Evolutionary conservation across 345 rosid genomes (phyloP), one percentile per base, ranked within the genome.

Genomic region (Kandelia obovata): DNA sequence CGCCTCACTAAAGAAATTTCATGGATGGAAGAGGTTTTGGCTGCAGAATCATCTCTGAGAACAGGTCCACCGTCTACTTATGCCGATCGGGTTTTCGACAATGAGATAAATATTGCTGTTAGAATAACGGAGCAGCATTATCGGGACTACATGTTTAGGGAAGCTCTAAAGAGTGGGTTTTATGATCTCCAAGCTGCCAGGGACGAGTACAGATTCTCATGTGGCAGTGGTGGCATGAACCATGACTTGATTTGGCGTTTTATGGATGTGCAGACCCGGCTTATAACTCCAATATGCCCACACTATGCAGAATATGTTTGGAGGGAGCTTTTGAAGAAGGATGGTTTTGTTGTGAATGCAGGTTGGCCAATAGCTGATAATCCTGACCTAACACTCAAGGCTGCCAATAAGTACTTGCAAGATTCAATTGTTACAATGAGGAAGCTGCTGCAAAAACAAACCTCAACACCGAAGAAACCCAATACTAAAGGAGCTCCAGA

Each of bases 141-240:
- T 71, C 67, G 71, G 63, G 78, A 83, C 65, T 94, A 65, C 84
- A 81, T 94, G 97, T 91, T 94, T 74, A 81, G 97, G 61, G 98
- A 93, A 78, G 98, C 97, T 56, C 83, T 94, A 27, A 94, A 94
- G 78, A 82, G 78, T 66, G 98, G 98, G 23, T 88, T 89, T 73
- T 92, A 91, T 73, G 96, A 94, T 80, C 90, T 94, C 56, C 97
- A 94, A 81, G 87, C 96, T 66, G 97, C 96, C 60, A 82, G 96
- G 77, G 97, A 94, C 71, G 96, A 88, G 81, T 94, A 95, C 76
- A 87, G 93, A 64, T 83, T 88, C 72, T 87, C 97, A 10, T 92
- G 96, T 75, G 96, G 97, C 17, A 58, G 69, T 62, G 85, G 80
- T 11, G 92, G 89, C 62, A 85, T 95, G 99, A 89, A 89, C 70